Base-by-base conservation (phyloP, 306 rosid genomes). In the Gillenia trifoliata region DNA sequence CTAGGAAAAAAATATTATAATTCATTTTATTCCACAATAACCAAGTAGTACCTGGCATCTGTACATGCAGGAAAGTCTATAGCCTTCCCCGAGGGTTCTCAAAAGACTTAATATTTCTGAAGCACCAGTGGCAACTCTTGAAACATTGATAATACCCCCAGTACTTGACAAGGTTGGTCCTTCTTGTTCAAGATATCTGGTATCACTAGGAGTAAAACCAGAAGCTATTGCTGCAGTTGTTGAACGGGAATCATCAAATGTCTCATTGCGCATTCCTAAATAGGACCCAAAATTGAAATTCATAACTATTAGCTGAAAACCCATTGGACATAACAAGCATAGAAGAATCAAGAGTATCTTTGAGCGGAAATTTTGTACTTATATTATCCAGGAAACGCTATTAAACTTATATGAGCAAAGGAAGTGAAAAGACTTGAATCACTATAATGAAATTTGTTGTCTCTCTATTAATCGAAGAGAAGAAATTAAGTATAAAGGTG, bases 61-160 rank as follows among this genome's bases (percentile, higher is more conserved):
- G 81, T 89, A 90, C 77, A 89, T 45, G 88, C 95, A 90, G 63
- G 98, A 85, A 83, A 92, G 98, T 75, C 99, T 88, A 81, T 80
- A 92, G 73, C 93, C 98, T 69, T 95, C 98, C 65, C 99, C 99
- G 43, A 95, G 85, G 68, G 79, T 81, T 90, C 92, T 89, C 80
- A 95, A 72, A 81, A 95, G 96, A 77, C 88, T 67, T 83, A 95
- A 79, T 80, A 90, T 80, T 85, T 92, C 98, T 66, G 92, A 84
- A 64, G 89, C 78, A 40, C 98, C 96, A 47, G 82, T 77, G 41
- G 80, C 61, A 71, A 86, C 81, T 89, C 81, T 83, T 65, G 96
- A 87, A 71, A 82, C 79, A 75, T 86, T 87, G 81, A 86, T 69
- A 64, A 69, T 52, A 75, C 68, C 84, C 52, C 96, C 93, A 64